Evolutionary conservation across 495 filamentous ascomycete species (phyloP).

Genomic region (Penicillium steckii): DNA sequence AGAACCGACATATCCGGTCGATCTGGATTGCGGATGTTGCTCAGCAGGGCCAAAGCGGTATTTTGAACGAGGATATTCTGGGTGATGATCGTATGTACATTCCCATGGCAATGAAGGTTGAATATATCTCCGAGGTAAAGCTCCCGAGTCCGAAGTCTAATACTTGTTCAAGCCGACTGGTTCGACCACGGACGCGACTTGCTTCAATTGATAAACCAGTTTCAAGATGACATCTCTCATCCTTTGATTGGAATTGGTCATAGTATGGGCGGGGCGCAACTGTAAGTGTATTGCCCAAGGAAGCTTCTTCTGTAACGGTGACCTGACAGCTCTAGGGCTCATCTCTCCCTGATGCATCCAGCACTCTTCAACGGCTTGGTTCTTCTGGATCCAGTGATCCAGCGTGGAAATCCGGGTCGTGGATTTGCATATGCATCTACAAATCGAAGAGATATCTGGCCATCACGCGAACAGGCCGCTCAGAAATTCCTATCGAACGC

Average conservation of each 20-base stretch:
- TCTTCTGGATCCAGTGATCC: slow-evolving; percentile 70
- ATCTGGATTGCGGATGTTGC: slow-evolving; percentile 74
- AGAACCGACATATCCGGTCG: slow-evolving; percentile 38
- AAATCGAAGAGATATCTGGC: slow-evolving; percentile 61
- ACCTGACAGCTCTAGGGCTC: slow-evolving; percentile 19
- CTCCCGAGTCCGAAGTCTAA: too few relatives aligned
- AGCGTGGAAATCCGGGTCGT: slow-evolving; percentile 22
- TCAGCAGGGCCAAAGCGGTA: slow-evolving; percentile 61
- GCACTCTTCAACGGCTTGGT: slow-evolving; percentile 66
- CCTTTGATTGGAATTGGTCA: slow-evolving; percentile 76
- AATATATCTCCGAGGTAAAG: too few relatives aligned
- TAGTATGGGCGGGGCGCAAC: slow-evolving; percentile 65
- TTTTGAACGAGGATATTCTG: slow-evolving; percentile 60
- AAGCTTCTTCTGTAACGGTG: slow-evolving; percentile 33
- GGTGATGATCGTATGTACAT: slow-evolving; percentile 42
- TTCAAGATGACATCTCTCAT: slow-evolving; percentile 55
- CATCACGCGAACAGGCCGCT: slow-evolving; percentile 48
- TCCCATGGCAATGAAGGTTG: neutral
- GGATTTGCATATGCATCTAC: slow-evolving; percentile 31
- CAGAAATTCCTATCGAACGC: slow-evolving; percentile 42
- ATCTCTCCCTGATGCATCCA: slow-evolving; percentile 65
- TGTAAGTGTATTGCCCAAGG: slow-evolving; percentile 23
- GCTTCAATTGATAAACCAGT: slow-evolving; percentile 66
- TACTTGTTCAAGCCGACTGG: slow-evolving; percentile 51
- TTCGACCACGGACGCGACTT: slow-evolving; percentile 73